Base-by-base conservation (phyloP, 345 rosid genomes). In the Zanthoxylum bungeanum region DNA sequence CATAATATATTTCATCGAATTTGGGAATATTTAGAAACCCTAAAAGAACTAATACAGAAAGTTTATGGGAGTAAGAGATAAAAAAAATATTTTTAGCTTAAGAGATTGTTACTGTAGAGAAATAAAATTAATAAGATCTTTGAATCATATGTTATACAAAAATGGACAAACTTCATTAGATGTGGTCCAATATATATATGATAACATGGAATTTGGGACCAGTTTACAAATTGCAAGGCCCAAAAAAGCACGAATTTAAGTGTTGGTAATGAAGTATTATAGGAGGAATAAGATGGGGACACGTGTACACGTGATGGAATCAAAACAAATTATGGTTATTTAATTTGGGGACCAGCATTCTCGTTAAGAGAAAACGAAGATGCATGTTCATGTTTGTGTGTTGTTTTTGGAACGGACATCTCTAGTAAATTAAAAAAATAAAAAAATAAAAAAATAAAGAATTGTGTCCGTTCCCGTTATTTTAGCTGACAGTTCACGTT, bases 391-490 rank as follows among this genome's bases (percentile, higher is more conserved):
- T 44, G 49, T 4, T 3, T 14, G 49, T 14, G 5, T 73, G 82
- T 67, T 67, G 79, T 68, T 81, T 64, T 71, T 46, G 60, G 77
- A 76, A 77, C 77, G 34, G 73, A 68, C 69, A 53, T n/a, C 58
- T n/a, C 14, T 10, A 12, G 3, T 12, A n/a, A n/a, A n/a, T n/a
- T n/a, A n/a, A n/a, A n/a, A n/a, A n/a, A n/a, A n/a, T n/a, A n/a
- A n/a, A n/a, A n/a, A n/a, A n/a, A n/a, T n/a, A n/a, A n/a, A n/a
- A n/a, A n/a, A n/a, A n/a, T n/a, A n/a, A n/a, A n/a, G n/a, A n/a
- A n/a, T 33, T 7, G 17, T 65, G 42, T 37, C 65, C 60, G 55
- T 52, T 76, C 80, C 80, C 80, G 57, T 62, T 67, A 28, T 40
- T 78, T 71, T 68, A n/a, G 78, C 75, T 64, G 75, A 78, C 78